Percentiles rank a stretch among this genome's conserved stretches.
phyloP scores from a whole-genome alignment of 2,329 filamentous ascomycete species.

The Mycosphaerelloides madeirae region DNA sequence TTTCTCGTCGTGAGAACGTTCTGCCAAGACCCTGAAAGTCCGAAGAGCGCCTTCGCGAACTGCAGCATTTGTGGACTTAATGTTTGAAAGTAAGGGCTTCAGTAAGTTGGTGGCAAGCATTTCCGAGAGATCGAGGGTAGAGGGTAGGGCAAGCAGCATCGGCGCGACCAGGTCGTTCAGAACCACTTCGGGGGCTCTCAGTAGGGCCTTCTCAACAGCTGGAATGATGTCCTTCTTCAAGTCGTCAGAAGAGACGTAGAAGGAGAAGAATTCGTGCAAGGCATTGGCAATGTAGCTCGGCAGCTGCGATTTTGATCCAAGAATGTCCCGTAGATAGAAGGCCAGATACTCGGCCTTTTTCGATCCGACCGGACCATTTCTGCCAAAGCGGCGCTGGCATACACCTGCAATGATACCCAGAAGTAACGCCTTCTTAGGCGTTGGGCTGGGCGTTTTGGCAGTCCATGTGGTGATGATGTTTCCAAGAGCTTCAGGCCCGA shows the following conservation, averaged over 20 bases:
- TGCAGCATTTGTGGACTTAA: slow-evolving; percentile 78
- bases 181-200: slow-evolving; percentile 86
- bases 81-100: slow-evolving; percentile 82
- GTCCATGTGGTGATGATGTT: slow-evolving; percentile 64
- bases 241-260: slow-evolving; percentile 69
- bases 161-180: slow-evolving; percentile 72
- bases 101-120: slow-evolving; percentile 67
- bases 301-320: slow-evolving; percentile 70
- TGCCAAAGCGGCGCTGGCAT: slow-evolving; percentile 63
- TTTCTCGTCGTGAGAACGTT: slow-evolving; percentile 54
- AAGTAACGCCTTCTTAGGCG: slow-evolving; percentile 67
- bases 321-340: slow-evolving; percentile 80
- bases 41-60: slow-evolving; percentile 72
- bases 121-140: slow-evolving; percentile 69
- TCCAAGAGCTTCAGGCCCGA: slow-evolving; percentile 57
- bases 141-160: slow-evolving; percentile 65
- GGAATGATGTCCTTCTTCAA: slow-evolving; percentile 71
- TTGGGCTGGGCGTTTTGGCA: slow-evolving; percentile 59
- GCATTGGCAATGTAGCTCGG: slow-evolving; percentile 67
- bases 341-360: slow-evolving; percentile 69
- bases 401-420: slow-evolving; percentile 86
- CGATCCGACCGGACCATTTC: slow-evolving; percentile 58
- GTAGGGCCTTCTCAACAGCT: slow-evolving; percentile 77
- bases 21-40: slow-evolving; percentile 68
- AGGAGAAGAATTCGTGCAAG: slow-evolving; percentile 74